Evolutionary conservation across 768 basidiomycete species (phyloP), one percentile per base, ranked within the genome.

Genomic region (Tulasnella sp.): DNA sequence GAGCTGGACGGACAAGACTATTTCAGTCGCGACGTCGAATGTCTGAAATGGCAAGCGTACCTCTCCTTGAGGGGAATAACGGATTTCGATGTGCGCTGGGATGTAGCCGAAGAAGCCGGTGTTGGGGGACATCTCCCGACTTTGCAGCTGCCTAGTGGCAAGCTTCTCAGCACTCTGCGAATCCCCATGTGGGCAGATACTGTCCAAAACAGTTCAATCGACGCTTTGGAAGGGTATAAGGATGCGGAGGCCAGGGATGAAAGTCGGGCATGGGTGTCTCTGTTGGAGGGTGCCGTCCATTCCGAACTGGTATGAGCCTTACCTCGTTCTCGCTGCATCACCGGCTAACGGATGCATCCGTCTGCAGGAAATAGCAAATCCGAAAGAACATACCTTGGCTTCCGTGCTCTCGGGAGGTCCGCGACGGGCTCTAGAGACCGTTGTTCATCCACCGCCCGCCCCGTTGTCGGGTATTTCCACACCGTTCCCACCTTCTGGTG

Each of bases 41-140:
- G 93, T 83, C 88, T 95, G 82, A 94, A 93, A 84, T 95, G 93
- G 93, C 94, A 95, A 83, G 92, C 94, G 0, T 94, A 92, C 81
- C 86, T 93, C 71, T 91, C 91, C 35, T 89, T 91, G 71, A 90
- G 92, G 78, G 90, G 89, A 10, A 82, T 92, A 79, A 82, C 81
- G 26, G 80, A 83, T 83, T 57, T 82, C 26, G 40, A 51, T 37
- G 61, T 94, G 18, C 89, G 92, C 67, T 92, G 89, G 85, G 91
- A 94, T 83, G 86, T 95, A 39, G 83, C 88, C 20, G 86, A 89
- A 32, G 90, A 92, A 74, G 94, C 94, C 44, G 91, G 89, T 6
- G 84, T 93, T 51, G 91, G 89, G 78, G 87, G 87, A 3, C 87
- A 90, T 23, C 87, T 95, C 6, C 94, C 94, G 0, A 90, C 90